phyloP scores from a whole-genome alignment of 2,329 filamentous ascomycete genomes.

The Monosporascus sp. region DNA sequence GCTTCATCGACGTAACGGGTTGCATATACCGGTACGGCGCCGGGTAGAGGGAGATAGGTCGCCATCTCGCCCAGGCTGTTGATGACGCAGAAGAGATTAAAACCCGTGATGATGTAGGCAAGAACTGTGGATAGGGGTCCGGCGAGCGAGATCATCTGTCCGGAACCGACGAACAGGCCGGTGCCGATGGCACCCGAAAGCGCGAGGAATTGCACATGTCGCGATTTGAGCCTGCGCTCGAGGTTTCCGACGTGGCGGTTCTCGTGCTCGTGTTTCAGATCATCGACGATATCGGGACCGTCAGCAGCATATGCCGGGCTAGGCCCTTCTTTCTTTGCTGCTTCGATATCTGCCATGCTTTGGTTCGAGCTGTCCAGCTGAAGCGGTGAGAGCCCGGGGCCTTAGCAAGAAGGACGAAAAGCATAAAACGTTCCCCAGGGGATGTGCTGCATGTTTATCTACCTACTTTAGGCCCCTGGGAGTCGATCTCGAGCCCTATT shows the following conservation, averaged over 20 bases:
- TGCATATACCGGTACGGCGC: constrained; percentile 47
- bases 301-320: constrained; percentile 7
- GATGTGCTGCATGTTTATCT: background rate
- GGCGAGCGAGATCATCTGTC: constrained; percentile 37
- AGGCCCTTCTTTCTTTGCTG: constrained; percentile 6
- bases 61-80: constrained; percentile 53
- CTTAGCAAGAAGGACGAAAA: too few relatives aligned
- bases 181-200: constrained; percentile 39
- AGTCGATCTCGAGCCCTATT: background rate
- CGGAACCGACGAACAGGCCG: constrained; percentile 40
- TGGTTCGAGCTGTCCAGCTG: too few relatives aligned
- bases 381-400: too few relatives aligned
- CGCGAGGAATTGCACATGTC: constrained; percentile 38
- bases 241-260: constrained; percentile 30
- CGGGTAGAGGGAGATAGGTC: constrained; percentile 55
- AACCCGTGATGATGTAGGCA: constrained; percentile 38
- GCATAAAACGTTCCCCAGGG: too few relatives aligned
- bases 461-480: background rate
- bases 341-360: constrained; percentile 20
- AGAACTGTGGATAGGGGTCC: constrained; percentile 38
- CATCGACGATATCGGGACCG: constrained; percentile 13
- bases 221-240: constrained; percentile 34
- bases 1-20: constrained; percentile 43
- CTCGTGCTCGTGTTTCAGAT: constrained; percentile 21
- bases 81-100: constrained; percentile 45